Conservation (phyloP, 768 basidiomycete genomes). For the Pleurotus sapidus region DNA sequence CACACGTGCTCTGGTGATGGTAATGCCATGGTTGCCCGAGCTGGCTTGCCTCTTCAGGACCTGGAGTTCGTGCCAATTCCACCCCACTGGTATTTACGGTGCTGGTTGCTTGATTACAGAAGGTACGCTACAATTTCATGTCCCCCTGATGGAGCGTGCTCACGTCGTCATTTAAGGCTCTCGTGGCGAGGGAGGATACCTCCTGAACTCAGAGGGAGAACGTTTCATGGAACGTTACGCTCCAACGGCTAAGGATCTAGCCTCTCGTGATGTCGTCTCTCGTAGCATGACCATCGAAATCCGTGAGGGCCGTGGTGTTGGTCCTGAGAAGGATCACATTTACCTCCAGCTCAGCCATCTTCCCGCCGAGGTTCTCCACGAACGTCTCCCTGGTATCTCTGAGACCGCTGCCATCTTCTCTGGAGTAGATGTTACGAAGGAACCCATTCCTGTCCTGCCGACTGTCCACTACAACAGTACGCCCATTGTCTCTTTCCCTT, state of each 20-base stretch:
- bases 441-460: conserved; percentile 97
- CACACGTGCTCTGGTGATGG: conserved; percentile 99
- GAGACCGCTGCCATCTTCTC: conserved; percentile 99
- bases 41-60: conserved; percentile 95
- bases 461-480: conserved; percentile 99
- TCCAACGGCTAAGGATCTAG: conserved; percentile 98
- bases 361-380: conserved; percentile 92
- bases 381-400: conserved; percentile 97
- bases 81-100: conserved; percentile 99
- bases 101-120: conserved; percentile 99
- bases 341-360: conserved; percentile 97
- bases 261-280: conserved; percentile 98
- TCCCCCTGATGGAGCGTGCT: background rate
- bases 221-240: conserved; percentile 99
- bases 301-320: conserved; percentile 98
- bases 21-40: conserved; percentile 97
- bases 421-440: conserved; percentile 99
- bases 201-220: conserved; percentile 97
- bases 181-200: conserved; percentile 98
- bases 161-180: conserved; percentile 56
- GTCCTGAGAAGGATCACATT: conserved; percentile 96
- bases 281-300: conserved; percentile 99
- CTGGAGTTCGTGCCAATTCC: conserved; percentile 99
- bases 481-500: conserved; percentile 23
- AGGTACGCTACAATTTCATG: conserved; percentile 42